These are phyloP conservation scores for Acanthamoeba castellanii DNA, from an alignment of 208 protist species.

Conservation along the genomic window DNA sequence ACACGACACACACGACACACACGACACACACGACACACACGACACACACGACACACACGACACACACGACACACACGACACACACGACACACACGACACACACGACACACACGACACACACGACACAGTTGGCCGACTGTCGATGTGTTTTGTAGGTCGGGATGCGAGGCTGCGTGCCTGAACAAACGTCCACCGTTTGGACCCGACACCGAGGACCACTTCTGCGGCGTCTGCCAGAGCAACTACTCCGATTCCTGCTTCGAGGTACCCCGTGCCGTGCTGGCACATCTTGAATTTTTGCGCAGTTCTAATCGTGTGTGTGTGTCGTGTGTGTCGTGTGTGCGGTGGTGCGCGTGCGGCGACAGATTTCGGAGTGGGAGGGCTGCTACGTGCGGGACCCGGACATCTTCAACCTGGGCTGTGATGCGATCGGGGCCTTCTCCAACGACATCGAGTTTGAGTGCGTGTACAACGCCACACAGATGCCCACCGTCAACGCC, in stretches of 20 bases:
- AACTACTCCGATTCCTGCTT: neutral
- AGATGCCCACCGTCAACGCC: neutral
- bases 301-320: too few relatives aligned
- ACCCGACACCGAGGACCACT: neutral
- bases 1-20: too few relatives aligned
- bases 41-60: too few relatives aligned
- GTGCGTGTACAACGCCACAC: neutral
- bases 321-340: too few relatives aligned
- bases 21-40: too few relatives aligned
- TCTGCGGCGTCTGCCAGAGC: slow-evolving; percentile 32
- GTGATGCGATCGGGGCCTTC: neutral
- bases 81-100: too few relatives aligned
- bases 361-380: slow-evolving; percentile 4
- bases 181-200: slow-evolving; percentile 27
- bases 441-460: slow-evolving; percentile 16
- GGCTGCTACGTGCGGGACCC: slow-evolving; percentile 26
- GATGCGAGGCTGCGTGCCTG: neutral
- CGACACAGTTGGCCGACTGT: neutral
- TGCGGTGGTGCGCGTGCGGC: neutral
- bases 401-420: neutral
- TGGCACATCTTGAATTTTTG: too few relatives aligned
- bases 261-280: neutral
- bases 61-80: neutral
- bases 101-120: too few relatives aligned
- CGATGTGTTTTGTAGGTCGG: neutral